Evolutionary conservation across 2,329 filamentous ascomycete species (phyloP), one percentile per base, ranked within the genome.

Genomic region (Fusarium subtropicale): DNA sequence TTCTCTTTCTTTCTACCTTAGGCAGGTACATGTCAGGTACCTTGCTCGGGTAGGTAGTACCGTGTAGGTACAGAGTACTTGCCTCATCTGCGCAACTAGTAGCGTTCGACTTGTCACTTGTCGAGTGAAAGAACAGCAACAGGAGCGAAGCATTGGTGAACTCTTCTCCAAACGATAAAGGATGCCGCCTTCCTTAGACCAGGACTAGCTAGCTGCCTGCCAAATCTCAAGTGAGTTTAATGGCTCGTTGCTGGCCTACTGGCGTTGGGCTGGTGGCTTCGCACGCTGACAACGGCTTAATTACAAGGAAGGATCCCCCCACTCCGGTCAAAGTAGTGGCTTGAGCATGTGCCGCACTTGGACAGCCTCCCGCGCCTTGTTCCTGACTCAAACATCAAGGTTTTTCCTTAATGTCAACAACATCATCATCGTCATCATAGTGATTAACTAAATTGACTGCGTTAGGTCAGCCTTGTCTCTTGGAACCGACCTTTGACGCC

Each of bases 331-430:
- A 44, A 67, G 52, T 50, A 41, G 63, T 69, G 66, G 66, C 66
- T 69, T 69, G 56, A 63, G 50, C 60, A 69, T 61, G 66, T 69
- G 52, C 66, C 64, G 53, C 45, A 46, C 66, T 58, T 69, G 45
- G 56, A 48, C 46, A 60, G 65, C 51, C 56, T 61, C 61, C 56
- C 66, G 58, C 61, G 48, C 41, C 62, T 69, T 70, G 56, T 66
- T 67, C 64, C 57, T 62, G 62, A 67, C 52, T 63, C 66, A 70
- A 64, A 59, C 67, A 67, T 61, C 48, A 66, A 66, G 38, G 48
- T 55, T 66, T 66, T 34, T 38, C 45, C 39, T 28, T 24, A 48
- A 69, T 53, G 26, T 55, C 31, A 33, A 44, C 38, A 51, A 28
- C 58, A 46, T 28, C 46, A 46, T 28, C 46, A 55, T 51, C 56